A percentile compares a stretch with the other conserved stretches of the same genome.
Evolutionary conservation across 2,329 filamentous ascomycete genomes (phyloP).

Genomic region (Diaporthe destruens): DNA sequence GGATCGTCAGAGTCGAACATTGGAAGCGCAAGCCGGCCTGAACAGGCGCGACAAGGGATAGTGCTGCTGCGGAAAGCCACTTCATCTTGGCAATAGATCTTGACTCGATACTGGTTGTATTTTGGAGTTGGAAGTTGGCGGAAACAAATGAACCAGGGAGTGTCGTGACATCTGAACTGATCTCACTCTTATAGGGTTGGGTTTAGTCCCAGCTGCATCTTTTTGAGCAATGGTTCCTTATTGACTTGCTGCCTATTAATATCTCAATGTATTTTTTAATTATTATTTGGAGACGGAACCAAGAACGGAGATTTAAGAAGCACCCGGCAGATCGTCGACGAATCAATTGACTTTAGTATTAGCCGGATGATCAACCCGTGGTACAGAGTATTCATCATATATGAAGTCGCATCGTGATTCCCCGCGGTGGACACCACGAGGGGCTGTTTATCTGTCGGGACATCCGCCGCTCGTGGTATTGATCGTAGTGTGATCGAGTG

Average conservation of each 20-base stretch:
- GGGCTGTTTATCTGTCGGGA: conserved; percentile 12
- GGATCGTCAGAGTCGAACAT: conserved; percentile 48
- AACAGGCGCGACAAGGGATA: conserved; percentile 41
- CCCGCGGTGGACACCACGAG: conserved; percentile 1
- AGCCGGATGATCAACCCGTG: conserved; percentile 23
- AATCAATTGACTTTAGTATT: conserved; percentile 23
- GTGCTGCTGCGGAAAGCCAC: conserved; percentile 41
- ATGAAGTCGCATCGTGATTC: conserved; percentile 5
- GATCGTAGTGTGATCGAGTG: neutral
- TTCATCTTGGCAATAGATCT: conserved; percentile 41
- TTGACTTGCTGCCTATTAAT: conserved; percentile 3
- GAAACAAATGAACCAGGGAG: conserved; percentile 1
- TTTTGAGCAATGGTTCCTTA: neutral
- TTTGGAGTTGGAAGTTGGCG: conserved; percentile 1
- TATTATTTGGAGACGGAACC: conserved; percentile 6
- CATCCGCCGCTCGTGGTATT: neutral
- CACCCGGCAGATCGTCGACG: conserved; percentile 9
- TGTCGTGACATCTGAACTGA: conserved; percentile 1
- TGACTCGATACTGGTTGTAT: neutral
- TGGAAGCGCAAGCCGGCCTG: conserved; percentile 48
- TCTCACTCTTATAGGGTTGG: conserved; percentile 21
- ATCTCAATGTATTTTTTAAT: neutral
- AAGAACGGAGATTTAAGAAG: conserved; percentile 10
- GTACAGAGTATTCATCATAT: neutral
- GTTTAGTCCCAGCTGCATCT: neutral